Base-by-base conservation (phyloP, 768 basidiomycete genomes). In the Mycena haematopus region DNA sequence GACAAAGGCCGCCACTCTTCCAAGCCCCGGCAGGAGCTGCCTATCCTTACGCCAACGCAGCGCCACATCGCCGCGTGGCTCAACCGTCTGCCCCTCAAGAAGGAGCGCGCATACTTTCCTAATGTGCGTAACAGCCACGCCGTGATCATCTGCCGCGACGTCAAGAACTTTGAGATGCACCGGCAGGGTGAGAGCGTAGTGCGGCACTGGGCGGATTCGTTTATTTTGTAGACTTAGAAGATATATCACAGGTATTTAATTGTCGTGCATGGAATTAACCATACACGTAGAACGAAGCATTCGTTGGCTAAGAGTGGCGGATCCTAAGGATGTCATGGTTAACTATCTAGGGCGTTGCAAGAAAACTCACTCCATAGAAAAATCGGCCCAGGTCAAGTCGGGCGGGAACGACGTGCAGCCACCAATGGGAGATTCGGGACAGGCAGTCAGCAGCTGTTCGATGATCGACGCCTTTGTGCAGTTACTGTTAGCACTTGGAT, bases 21-120 rank as follows among this genome's bases (percentile, higher is more conserved):
- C 29, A 55, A 62, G 14, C 56, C 40, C 33, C 53, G 69, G 2
- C 63, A 67, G 15, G 75, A 72, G 40, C 80, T 82, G 58, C 82
- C 82, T 24, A 73, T 82, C 29, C 76, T 93, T 25, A 83, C 83
- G 19, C 77, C 83, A 2, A 70, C 80, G 13, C 92, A 95, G 70
- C 79, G 74, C 17, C 78, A 76, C 60, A 86, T 90, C 35, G 84
- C 84, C 6, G 75, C 74, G 7, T 82, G 79, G 72, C 77, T 95
- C 40, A 93, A 93, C 73, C 78, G 77, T 45, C 81, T 94, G 13
- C 90, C 91, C 0, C 70, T 94, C 50, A 81, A 86, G 77, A 94
- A 93, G 75, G 83, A 90, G 66, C 72, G 84, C 21, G 89, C 84
- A 21, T 92, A 85, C 70, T 87, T 93, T 66, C 75, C 79, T 21